A percentile compares a stretch with the other conserved stretches of the same genome.
Conservation (phyloP, 768 basidiomycete genomes). For the Phlegmacium glaucopus region DNA sequence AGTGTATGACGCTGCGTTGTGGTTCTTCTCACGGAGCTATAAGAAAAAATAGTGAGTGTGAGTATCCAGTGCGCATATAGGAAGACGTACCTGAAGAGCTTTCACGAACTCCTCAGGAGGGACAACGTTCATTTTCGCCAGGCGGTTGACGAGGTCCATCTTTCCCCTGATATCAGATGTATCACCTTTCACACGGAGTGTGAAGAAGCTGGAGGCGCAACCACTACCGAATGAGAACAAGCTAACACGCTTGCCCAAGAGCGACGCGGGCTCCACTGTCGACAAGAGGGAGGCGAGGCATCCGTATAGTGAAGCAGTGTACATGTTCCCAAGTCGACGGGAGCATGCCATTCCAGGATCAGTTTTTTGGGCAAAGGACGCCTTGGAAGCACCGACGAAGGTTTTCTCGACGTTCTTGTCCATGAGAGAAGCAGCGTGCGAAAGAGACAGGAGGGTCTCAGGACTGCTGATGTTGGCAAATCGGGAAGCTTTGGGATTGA, state of each 20-base stretch:
- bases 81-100: slow-evolving; percentile 62
- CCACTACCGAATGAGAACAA: slow-evolving; percentile 98
- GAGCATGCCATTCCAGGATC: slow-evolving; percentile 85
- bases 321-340: slow-evolving; percentile 95
- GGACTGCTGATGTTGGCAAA: slow-evolving; percentile 72
- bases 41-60: slow-evolving; percentile 4
- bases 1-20: slow-evolving; percentile 82
- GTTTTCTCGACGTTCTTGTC: slow-evolving; percentile 97
- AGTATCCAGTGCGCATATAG: slow-evolving; percentile 4
- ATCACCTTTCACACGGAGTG: slow-evolving; percentile 82
- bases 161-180: slow-evolving; percentile 77
- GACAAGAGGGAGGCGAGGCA: slow-evolving; percentile 87
- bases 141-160: slow-evolving; percentile 74
- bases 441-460: slow-evolving; percentile 62
- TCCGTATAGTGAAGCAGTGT: slow-evolving; percentile 94
- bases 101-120: slow-evolving; percentile 91
- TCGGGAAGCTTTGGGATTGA: slow-evolving; percentile 63
- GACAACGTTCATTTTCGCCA: slow-evolving; percentile 86
- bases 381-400: slow-evolving; percentile 78
- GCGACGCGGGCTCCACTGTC: slow-evolving; percentile 61
- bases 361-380: slow-evolving; percentile 70
- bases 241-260: slow-evolving; percentile 81
- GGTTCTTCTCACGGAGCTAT: slow-evolving; percentile 94
- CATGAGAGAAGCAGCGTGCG: slow-evolving; percentile 73
- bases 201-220: slow-evolving; percentile 93